Evolutionary conservation across 371 early-diverging fungal genomes (phyloP), one percentile per base, ranked within the genome.

Genomic region (Zancudomyces culisetae): DNA sequence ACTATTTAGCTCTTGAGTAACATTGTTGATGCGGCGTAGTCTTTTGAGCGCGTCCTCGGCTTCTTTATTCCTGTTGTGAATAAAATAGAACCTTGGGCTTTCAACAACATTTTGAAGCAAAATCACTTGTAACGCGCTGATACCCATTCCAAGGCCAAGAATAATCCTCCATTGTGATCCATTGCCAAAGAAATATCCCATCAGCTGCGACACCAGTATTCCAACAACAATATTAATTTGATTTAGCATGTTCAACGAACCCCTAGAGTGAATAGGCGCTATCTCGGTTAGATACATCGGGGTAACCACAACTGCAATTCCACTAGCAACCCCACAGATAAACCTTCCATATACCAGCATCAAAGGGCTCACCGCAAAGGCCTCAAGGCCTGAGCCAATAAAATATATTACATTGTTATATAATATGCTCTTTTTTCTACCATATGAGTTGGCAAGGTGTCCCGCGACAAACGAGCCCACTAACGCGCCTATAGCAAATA

Each of bases 261-360:
- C 97, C 3, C 90, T 74, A 20, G 64, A 63, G 2, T 70, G 61
- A 19, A 70, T 62, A 0, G 94, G 85, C 13, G 89, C 79, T 46
- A 95, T 76, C 58, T 91, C 89, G 10, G 80, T 70, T 42, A 95
- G 66, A 59, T 92, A 96, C 45, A 80, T 66, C 8, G 96, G 92
- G 0, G 86, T 83, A 24, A 85, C 78, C 24, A 85, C 88, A 3
- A 87, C 80, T 1, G 79, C 78, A 3, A 78, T 68, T 2, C 95
- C 97, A 39, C 77, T 72, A 3, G 83, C 94, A 24, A 94, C 29
- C 10, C 98, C 98, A 43, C 77, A 72, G 12, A 93, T 22, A 57
- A 91, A 75, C 21, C 98, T 74, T 2, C 91, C 96, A 13, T 72
- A 26, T 27, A 77, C 63, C 60, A 95, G 68, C 27, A 61, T 52